Conservation (phyloP, 768 basidiomycete species). For the Leucocoprinus leucothites region DNA sequence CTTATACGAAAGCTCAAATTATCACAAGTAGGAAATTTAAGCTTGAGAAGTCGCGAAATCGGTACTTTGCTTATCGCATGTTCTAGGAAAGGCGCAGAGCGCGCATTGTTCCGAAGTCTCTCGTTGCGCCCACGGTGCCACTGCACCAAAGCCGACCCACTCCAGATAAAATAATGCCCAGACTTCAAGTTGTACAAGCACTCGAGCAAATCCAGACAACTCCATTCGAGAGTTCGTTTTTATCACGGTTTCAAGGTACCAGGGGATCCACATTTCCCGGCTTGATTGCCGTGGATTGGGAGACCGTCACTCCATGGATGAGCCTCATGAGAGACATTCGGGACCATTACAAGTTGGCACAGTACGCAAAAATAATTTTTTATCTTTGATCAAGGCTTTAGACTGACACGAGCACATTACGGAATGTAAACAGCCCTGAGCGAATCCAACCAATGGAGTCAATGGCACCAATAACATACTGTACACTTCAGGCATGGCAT, state of each 20-base stretch:
- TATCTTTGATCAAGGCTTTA: conserved; percentile 1
- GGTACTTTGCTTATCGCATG: not conserved
- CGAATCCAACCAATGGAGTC: conserved; percentile 40
- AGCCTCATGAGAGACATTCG: conserved; percentile 69
- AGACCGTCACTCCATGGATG: conserved; percentile 70
- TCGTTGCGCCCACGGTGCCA: conserved; percentile 17
- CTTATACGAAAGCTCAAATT: conserved; percentile 45
- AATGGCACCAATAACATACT: conserved; percentile 59
- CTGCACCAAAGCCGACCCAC: not conserved
- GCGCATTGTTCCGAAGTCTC: conserved; percentile 17
- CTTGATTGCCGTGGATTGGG: conserved; percentile 68
- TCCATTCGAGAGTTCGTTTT: conserved; percentile 62
- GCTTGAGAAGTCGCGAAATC: not conserved
- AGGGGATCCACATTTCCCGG: conserved; percentile 27
- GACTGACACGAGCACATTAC: not conserved
- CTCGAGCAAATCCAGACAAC: conserved; percentile 59
- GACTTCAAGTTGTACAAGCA: conserved; percentile 38
- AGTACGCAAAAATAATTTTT: conserved; percentile 41
- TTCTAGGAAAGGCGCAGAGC: conserved; percentile 30
- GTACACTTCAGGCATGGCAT: conserved; percentile 54
- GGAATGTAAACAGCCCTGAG: conserved; percentile 44
- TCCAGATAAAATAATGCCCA: not conserved
- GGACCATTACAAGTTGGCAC: conserved; percentile 57
- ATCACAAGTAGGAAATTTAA: not conserved
- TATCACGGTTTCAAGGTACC: conserved; percentile 57